Evolutionary conservation across 441 rosid species (phyloP).

Genomic region (Populus hybrid): DNA sequence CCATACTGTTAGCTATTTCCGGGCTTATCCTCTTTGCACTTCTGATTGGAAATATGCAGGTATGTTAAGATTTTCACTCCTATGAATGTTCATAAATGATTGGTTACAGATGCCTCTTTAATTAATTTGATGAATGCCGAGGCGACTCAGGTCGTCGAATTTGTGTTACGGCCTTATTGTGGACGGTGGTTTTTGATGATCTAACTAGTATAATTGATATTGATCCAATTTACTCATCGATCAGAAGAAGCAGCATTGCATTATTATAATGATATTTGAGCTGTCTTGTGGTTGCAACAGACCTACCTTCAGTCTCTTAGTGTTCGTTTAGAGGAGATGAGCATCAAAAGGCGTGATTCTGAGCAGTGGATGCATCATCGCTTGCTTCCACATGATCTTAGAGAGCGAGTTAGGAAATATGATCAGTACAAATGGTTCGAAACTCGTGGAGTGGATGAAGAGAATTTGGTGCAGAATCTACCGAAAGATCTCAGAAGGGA

Average conservation of each 20-base stretch:
- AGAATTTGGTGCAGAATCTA: conserved; percentile 63
- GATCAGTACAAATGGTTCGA: conserved; percentile 80
- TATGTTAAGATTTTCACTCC: conserved; percentile 9
- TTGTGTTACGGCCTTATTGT: neutral
- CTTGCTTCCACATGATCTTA: conserved; percentile 67
- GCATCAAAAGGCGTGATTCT: conserved; percentile 90
- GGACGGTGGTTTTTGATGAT: neutral
- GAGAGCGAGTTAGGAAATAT: conserved; percentile 62
- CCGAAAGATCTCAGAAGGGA: conserved; percentile 94
- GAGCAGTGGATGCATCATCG: conserved; percentile 99
- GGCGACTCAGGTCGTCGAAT: neutral
- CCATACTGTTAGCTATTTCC: conserved; percentile 68
- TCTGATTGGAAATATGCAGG: conserved; percentile 93
- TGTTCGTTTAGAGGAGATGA: conserved; percentile 92
- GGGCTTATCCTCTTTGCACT: conserved; percentile 89
- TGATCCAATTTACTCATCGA: neutral
- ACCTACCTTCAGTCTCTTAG: conserved; percentile 86
- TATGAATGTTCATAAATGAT: neutral
- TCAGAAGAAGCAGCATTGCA: conserved; percentile 3
- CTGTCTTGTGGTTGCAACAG: conserved; percentile 40
- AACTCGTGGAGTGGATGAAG: conserved; percentile 77
- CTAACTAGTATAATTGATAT: neutral
- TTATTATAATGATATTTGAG: conserved; percentile 5
- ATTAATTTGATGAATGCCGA: neutral
- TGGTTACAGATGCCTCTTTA: neutral